Evolutionary conservation across 2,329 filamentous ascomycete species (phyloP).

Genomic region (Penicillium rolfsii): DNA sequence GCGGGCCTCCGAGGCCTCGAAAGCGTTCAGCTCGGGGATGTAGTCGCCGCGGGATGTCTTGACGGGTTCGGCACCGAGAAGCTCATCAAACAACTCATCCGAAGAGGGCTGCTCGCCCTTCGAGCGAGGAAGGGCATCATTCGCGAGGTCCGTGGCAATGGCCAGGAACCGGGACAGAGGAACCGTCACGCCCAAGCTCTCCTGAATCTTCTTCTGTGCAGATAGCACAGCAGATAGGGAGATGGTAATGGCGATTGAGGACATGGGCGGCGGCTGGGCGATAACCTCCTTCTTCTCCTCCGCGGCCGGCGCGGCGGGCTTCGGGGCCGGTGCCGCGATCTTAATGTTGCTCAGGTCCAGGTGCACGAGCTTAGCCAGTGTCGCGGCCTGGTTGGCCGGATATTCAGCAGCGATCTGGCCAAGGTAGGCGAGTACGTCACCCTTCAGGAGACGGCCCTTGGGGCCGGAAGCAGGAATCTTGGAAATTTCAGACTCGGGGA

Average conservation of each 20-base stretch:
- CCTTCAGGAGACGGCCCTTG: conserved; percentile 86
- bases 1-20: conserved; percentile 45
- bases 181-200: conserved; percentile 75
- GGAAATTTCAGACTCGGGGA: conserved; percentile 73
- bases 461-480: conserved; percentile 89
- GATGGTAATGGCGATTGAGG: conserved; percentile 69
- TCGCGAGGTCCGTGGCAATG: conserved; percentile 82
- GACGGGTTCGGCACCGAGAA: conserved; percentile 65
- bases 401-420: conserved; percentile 74
- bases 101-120: conserved; percentile 67
- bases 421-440: conserved; percentile 88
- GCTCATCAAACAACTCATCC: conserved; percentile 85
- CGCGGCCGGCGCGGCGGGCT: conserved; percentile 38
- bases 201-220: conserved; percentile 77
- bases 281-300: conserved; percentile 38
- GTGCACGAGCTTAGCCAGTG: conserved; percentile 75
- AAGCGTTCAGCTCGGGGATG: conserved; percentile 68
- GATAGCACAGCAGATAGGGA: conserved; percentile 78
- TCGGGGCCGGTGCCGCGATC: conserved; percentile 52
- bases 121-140: conserved; percentile 76
- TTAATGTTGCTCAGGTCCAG: conserved; percentile 97
- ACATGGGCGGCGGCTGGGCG: conserved; percentile 35
- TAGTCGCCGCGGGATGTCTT: conserved; percentile 63
- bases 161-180: conserved; percentile 86
- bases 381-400: conserved; percentile 70